A percentile compares a stretch with the other conserved stretches of the same genome.
Conservation (phyloP, 2,329 filamentous ascomycete genomes). For the Colletotrichum sp. region DNA sequence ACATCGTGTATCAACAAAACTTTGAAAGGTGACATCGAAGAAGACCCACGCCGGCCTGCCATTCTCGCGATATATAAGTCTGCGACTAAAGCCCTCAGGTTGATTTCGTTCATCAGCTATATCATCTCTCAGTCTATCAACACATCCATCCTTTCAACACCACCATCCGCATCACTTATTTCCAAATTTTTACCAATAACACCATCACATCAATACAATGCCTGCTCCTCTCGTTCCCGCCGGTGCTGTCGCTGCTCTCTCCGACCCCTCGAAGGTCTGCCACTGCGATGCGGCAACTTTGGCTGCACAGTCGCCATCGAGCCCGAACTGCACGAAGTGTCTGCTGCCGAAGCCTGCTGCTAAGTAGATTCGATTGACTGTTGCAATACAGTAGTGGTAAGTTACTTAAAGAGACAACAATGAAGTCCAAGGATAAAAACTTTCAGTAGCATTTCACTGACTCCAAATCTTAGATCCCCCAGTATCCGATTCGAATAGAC, state of each 20-base stretch:
- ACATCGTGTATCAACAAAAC: background rate
- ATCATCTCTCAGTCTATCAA: background rate
- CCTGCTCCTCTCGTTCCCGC: background rate
- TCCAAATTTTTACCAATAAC: background rate
- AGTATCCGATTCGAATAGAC: background rate
- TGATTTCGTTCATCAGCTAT: background rate
- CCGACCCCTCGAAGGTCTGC: background rate
- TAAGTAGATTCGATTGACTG: background rate
- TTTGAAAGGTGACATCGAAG: background rate
- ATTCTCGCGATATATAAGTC: background rate
- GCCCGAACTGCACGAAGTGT: background rate
- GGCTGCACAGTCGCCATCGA: background rate
- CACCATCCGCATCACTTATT: background rate
- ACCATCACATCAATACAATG: background rate
- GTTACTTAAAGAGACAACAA: background rate
- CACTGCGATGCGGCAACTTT: background rate
- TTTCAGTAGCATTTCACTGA: background rate
- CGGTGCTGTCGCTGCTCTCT: background rate
- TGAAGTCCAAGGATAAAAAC: background rate
- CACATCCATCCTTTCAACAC: background rate
- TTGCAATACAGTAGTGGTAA: background rate
- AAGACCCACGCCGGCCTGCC: background rate
- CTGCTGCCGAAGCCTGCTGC: background rate
- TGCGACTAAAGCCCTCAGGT: background rate
- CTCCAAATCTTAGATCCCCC: background rate